A percentile compares a stretch with the other conserved stretches of the same genome.
Conservation (phyloP, 306 rosid species). For the Malus fusca region DNA sequence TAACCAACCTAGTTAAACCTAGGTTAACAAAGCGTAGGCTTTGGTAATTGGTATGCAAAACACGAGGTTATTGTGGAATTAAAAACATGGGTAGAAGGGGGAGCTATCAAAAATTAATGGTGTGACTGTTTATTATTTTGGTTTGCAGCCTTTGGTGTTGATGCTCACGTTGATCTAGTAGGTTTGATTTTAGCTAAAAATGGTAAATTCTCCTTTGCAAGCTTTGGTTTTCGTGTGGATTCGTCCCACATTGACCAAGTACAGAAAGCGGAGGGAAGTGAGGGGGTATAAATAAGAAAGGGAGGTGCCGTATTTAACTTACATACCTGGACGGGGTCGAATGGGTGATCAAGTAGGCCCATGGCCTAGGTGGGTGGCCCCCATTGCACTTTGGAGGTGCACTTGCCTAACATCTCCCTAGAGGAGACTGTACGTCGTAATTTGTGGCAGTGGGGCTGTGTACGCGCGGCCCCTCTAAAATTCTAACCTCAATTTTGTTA, state of each 20-base stretch:
- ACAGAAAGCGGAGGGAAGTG: neutral
- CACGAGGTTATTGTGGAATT: too few relatives aligned
- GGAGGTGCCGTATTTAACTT: rapidly evolving
- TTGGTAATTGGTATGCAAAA: too few relatives aligned
- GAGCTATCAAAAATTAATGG: neutral
- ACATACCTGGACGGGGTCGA: constrained; percentile 51
- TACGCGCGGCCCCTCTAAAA: constrained; percentile 46
- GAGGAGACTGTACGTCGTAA: constrained; percentile 44
- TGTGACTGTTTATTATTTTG: neutral
- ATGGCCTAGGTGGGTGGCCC: constrained; percentile 43
- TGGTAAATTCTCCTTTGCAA: neutral
- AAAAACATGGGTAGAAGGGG: neutral
- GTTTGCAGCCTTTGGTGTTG: neutral
- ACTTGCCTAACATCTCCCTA: constrained; percentile 40
- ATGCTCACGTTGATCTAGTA: too few relatives aligned
- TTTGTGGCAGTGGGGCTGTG: constrained; percentile 47
- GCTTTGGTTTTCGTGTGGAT: neutral
- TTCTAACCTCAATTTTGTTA: rapidly evolving
- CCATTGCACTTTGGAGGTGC: constrained; percentile 40
- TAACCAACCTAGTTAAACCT: neutral
- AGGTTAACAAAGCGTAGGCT: neutral
- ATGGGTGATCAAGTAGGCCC: constrained; percentile 37
- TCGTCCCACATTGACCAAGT: constrained; percentile 26
- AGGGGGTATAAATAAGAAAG: neutral
- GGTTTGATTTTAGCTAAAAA: too few relatives aligned